A percentile compares a stretch with the other conserved stretches of the same genome.
Conservation (phyloP, 2,329 filamentous ascomycete species). For the Arachnomyces sp. region DNA sequence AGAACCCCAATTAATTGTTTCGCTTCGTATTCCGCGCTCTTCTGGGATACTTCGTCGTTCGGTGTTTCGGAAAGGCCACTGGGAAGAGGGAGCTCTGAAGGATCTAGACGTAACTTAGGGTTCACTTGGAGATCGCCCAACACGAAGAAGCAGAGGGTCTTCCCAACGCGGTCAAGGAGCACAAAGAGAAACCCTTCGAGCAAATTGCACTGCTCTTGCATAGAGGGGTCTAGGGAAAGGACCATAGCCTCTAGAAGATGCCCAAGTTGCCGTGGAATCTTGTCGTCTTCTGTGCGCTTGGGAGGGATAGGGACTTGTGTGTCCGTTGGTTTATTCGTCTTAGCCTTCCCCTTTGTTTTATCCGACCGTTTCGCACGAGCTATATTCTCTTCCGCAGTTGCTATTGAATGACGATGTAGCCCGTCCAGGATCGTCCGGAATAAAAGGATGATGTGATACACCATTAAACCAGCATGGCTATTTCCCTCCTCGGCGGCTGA, state of each 20-base stretch:
- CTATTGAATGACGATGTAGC: slow-evolving; percentile 20
- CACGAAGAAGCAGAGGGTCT: slow-evolving; percentile 30
- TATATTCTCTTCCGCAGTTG: slow-evolving; percentile 7
- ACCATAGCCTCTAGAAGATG: slow-evolving; percentile 25
- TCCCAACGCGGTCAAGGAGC: slow-evolving; percentile 32
- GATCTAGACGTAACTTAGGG: slow-evolving; percentile 17
- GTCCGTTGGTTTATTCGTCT: slow-evolving; percentile 6
- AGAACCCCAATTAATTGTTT: slow-evolving; percentile 29
- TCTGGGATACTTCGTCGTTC: slow-evolving; percentile 16
- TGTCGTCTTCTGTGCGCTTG: slow-evolving; percentile 8
- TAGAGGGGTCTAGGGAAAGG: slow-evolving; percentile 19
- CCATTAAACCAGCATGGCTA: slow-evolving; percentile 17
- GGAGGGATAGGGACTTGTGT: background rate
- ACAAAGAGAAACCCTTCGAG: slow-evolving; percentile 36
- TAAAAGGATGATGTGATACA: slow-evolving; percentile 27
- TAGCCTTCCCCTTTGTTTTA: slow-evolving; percentile 12
- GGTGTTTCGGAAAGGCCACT: slow-evolving; percentile 21
- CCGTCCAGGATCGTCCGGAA: slow-evolving; percentile 23
- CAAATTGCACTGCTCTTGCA: slow-evolving; percentile 23
- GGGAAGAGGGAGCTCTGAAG: slow-evolving; percentile 23
- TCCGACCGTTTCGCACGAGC: slow-evolving; percentile 2
- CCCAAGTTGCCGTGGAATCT: slow-evolving; percentile 15
- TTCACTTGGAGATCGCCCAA: slow-evolving; percentile 28
- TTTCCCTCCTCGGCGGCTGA: slow-evolving; percentile 9
- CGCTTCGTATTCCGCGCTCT: slow-evolving; percentile 25